These are phyloP conservation scores for Jatropha curcas DNA, from an alignment of 345 rosid species.

Conservation along the genomic window DNA sequence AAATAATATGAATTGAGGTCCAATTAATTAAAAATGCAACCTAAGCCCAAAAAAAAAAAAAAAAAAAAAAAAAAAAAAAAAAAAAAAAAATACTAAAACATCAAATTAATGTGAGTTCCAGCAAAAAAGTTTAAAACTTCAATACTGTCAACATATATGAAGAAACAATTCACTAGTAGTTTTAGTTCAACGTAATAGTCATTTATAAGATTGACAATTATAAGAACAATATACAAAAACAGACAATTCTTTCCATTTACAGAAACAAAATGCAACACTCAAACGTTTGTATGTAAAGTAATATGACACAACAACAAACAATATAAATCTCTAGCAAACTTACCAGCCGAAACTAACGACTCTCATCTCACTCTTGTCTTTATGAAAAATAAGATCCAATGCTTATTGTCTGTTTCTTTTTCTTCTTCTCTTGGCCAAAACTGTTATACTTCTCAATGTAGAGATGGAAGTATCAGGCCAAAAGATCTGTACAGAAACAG, in stretches of 20 bases:
- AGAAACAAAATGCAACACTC: constrained; percentile 7
- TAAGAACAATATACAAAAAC: constrained; percentile 9
- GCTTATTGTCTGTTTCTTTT: constrained; percentile 11
- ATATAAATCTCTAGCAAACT: constrained; percentile 6
- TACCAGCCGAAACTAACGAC: constrained; percentile 8
- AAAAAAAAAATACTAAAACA: too few relatives aligned
- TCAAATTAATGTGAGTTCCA: background rate
- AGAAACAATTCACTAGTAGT: background rate
- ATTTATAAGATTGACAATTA: constrained; percentile 8
- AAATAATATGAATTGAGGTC: too few relatives aligned
- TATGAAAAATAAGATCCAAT: constrained; percentile 7
- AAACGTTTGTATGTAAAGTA: background rate
- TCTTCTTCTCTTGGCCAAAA: constrained; percentile 15
- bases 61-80: too few relatives aligned
- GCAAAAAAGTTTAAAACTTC: background rate
- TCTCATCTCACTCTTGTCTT: constrained; percentile 4
- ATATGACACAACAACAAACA: constrained; percentile 13
- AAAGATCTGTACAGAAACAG: constrained; percentile 24
- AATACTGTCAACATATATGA: background rate
- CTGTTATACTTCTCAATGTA: constrained; percentile 6
- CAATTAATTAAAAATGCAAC: too few relatives aligned
- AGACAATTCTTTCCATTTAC: constrained; percentile 25
- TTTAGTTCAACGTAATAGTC: background rate
- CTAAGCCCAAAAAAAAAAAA: too few relatives aligned
- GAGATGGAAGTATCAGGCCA: constrained; percentile 13